Evolutionary conservation across 768 basidiomycete species (phyloP), one percentile per base, ranked within the genome.

Genomic region (Paxillus involutus): DNA sequence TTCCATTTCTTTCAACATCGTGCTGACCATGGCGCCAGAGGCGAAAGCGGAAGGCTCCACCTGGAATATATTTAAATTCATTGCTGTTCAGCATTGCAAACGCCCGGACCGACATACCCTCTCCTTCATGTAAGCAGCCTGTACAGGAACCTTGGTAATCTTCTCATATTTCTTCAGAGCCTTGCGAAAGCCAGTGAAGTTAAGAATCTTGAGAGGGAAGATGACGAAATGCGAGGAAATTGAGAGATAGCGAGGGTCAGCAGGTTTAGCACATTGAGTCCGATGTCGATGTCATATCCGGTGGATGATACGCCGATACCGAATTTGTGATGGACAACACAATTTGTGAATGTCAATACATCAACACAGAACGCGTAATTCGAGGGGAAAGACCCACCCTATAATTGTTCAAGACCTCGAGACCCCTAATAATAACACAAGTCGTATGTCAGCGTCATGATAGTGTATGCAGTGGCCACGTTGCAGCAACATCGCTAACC

Each of bases 401-500:
- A 69, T 96, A 99, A 64, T 92, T 92, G 61, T 93, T 90, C 56
- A 99, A 75, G 48, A 88, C 73, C 65, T 96, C 94, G 19, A 97
- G 74, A 10, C 82, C 88, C 16, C 92, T 89, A 62, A 37, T 37
- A 41, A 58, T n/a, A 39, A 58, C 16, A 42, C 14, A 51, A 13
- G 32, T 7, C 19, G 6, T 4, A 39, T 45, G 46, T 67, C 54
- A 67, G 58, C 16, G 53, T 53, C 41, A 36, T 56, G 44, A 21
- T 21, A 21, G 4, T 6, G 37, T 16, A 40, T 49, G 26, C 44
- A 32, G 13, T 46, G 35, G 41, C 44, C 24, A 49, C 48, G 3
- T 24, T 41, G 16, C 16, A 17, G 24, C 24, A 14, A 49, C 16
- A 6, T 26, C 44, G 32, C 7, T 6, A 32, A 29, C 26, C 24